Base-by-base conservation (phyloP, 2,329 filamentous ascomycete species). In the Coniochaeta ligniaria region DNA sequence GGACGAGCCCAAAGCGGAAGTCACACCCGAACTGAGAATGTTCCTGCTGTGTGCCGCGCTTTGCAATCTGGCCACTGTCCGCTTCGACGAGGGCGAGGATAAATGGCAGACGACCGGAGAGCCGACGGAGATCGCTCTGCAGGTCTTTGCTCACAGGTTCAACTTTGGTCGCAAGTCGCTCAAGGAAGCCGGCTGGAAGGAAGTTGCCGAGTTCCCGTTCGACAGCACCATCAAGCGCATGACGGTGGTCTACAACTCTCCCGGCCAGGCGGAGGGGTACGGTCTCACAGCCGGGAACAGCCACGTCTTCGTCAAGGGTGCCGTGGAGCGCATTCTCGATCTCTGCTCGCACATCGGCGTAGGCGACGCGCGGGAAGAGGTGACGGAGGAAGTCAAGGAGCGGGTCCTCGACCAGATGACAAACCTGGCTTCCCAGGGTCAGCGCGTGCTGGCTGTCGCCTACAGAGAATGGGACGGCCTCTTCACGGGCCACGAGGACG, bases 181-280 rank as follows among this genome's bases (percentile, higher is more conserved):
- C 2, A 79, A 82, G 60, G 72, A 67, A 2, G 69, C 75, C 6
- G 81, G 81, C n/a, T 88, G 86, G 84, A 82, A 81, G 65, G 81
- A 87, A 66, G 72, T 87, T 1, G 82, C 85, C 59, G 90, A 92
- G 68, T 90, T 90, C 63, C 88, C 89, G n/a, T 93, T 92, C 68
- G 89, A 92, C 72, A 90, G 87, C 60, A 82, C 82, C 66, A 85
- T 91, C 70, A 92, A 92, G 80, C 86, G 87, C 67, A 92, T 92
- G 89, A 90, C 87, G 9, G 88, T 92, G 60, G 81, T 92, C 54
- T 91, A 90, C 73, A 78, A 83, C 56, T 74, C 74, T 6, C 81
- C 81, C 1, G 64, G 69, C 6, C 70, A 71, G 8, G 75, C 79
- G 38, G 72, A 70, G 2, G 70, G 70, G 11, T 57, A 20, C 31